Base-by-base conservation (phyloP, 2,329 filamentous ascomycete genomes). In the Aureobasidium pullulans region DNA sequence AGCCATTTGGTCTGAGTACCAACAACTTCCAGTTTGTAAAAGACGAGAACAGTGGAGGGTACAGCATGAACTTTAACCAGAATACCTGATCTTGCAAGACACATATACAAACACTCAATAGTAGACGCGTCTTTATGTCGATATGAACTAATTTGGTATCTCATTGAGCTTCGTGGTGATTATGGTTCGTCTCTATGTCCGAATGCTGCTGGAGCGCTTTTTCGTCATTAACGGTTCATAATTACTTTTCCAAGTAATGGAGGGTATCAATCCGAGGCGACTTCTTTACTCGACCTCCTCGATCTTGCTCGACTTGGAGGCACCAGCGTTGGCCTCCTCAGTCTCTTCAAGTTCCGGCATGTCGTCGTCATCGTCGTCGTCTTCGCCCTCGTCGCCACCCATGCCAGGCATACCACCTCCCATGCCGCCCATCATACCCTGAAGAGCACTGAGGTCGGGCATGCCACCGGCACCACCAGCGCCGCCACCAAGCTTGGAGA, bases 11-110 rank as follows among this genome's bases (percentile, higher is more conserved):
- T 1, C 74, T 99, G 65, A 95, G 88, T 61, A 97, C 94, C 10
- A 87, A 96, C 47, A 96, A 95, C 71, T 97, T 99, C 70, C 85
- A 96, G 64, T 95, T 97, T 80, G 84, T 88, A 31, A 90, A 96
- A 73, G 93, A 96, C 69, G 88, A 93, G 67, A 87, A 87, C 63
- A 88, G 86, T 1, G 94, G 94, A 1, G 92, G 91, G 0, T 97
- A 97, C 74, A 96, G 88, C 73, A 89, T 99, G 86, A 93, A 92
- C 65, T 96, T 97, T 68, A 78, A 81, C 43, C 80, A 83, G 67
- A 69, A 47, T 39, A n/a, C 42, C 39, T 50, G 31, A 44, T 10
- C 16, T 7, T 5, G 10, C n/a, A 29, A 15, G 34, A 39, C 16
- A 40, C 23, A 29, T 34, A 23, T 23, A 23, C 23, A 43, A 53